Percentiles rank a stretch among this genome's conserved stretches.
These are phyloP conservation scores for Biscogniauxia sp. DNA, from an alignment of 2,329 filamentous ascomycete genomes.

Conservation along the genomic window DNA sequence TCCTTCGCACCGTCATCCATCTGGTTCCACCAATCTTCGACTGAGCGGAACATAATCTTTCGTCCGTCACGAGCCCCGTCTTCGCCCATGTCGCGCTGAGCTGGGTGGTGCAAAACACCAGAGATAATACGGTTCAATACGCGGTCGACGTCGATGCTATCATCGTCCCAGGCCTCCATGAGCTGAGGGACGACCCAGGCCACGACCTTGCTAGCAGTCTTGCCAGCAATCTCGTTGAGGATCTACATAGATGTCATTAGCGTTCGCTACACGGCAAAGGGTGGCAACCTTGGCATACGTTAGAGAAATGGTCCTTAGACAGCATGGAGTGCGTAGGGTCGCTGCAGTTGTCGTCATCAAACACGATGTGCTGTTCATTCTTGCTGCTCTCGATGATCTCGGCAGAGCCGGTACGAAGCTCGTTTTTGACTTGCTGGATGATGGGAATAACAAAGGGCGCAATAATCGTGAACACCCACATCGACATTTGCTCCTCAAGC, in stretches of 20 bases:
- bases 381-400: constrained; percentile 85
- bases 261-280: neutral
- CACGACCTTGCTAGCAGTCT: constrained; percentile 74
- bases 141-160: constrained; percentile 64
- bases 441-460: constrained; percentile 86
- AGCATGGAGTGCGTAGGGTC: constrained; percentile 95
- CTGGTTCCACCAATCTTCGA: constrained; percentile 78
- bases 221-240: constrained; percentile 84
- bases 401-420: constrained; percentile 79
- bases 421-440: constrained; percentile 80
- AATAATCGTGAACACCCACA: constrained; percentile 89
- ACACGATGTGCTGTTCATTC: constrained; percentile 83
- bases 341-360: constrained; percentile 70
- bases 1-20: constrained; percentile 62
- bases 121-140: constrained; percentile 74
- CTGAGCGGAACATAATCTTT: constrained; percentile 71
- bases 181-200: constrained; percentile 87
- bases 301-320: constrained; percentile 93
- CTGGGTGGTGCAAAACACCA: constrained; percentile 86
- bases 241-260: constrained; percentile 41
- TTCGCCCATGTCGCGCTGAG: constrained; percentile 66
- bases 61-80: constrained; percentile 73
- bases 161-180: constrained; percentile 83
- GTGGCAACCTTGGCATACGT: constrained; percentile 45
- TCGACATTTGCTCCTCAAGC: constrained; percentile 79